phyloP scores from a whole-genome alignment of 225 moss, liverwort and hornwort genomes.

The Takakia lepidozioides region DNA sequence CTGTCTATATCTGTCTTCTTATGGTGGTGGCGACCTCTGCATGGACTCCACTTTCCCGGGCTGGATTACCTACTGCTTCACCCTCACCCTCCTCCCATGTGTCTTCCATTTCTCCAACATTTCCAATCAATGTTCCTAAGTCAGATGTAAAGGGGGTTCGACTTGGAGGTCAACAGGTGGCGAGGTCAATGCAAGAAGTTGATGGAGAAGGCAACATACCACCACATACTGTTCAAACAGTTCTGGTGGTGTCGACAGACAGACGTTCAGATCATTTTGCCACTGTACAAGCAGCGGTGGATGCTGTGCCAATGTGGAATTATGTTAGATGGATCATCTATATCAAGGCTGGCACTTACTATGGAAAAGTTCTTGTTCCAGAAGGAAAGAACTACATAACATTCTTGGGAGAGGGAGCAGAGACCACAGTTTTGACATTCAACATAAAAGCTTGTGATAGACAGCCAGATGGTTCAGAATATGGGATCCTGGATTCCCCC shows the following conservation, averaged over 20 bases:
- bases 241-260: conserved; percentile 44
- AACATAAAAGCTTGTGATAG: conserved; percentile 40
- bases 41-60: too few relatives aligned
- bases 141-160: too few relatives aligned
- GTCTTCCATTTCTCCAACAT: too few relatives aligned
- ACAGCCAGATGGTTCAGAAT: conserved; percentile 35
- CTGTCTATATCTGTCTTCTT: too few relatives aligned
- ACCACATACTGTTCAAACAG: conserved; percentile 30
- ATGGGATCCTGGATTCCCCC: conserved; percentile 43
- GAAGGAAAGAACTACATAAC: conserved; percentile 53
- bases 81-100: too few relatives aligned
- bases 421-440: conserved; percentile 40
- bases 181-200: background rate
- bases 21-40: too few relatives aligned
- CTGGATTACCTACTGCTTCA: too few relatives aligned
- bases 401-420: conserved; percentile 46
- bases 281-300: conserved; percentile 63
- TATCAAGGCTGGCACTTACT: conserved; percentile 46
- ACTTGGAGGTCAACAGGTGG: too few relatives aligned
- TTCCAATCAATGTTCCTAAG: too few relatives aligned
- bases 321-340: conserved; percentile 38
- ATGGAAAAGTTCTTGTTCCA: conserved; percentile 39
- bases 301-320: conserved; percentile 71
- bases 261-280: conserved; percentile 43
- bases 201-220: background rate